phyloP scores from a whole-genome alignment of 371 early-diverging fungal genomes.

The Mucor plumbeus region DNA sequence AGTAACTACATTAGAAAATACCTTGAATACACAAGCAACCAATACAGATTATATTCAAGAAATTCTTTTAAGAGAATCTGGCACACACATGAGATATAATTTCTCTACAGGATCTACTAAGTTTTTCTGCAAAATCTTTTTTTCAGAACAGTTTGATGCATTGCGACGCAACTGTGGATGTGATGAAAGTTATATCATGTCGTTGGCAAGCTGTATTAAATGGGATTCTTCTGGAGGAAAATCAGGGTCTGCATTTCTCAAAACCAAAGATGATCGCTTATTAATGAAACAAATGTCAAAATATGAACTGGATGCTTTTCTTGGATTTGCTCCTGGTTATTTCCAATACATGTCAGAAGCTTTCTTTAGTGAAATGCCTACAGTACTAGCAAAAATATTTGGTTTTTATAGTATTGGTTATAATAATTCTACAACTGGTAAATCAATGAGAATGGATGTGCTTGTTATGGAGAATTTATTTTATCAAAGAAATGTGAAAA shows the following conservation, averaged over 20 bases:
- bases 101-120: slow-evolving; percentile 80
- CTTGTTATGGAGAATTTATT: slow-evolving; percentile 97
- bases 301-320: slow-evolving; percentile 89
- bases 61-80: slow-evolving; percentile 67
- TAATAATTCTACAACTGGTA: slow-evolving; percentile 83
- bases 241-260: slow-evolving; percentile 90
- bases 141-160: slow-evolving; percentile 94
- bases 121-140: slow-evolving; percentile 90
- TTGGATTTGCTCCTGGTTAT: slow-evolving; percentile 93
- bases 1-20: slow-evolving; percentile 16
- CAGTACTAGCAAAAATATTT: slow-evolving; percentile 92
- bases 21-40: background rate
- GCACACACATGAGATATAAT: slow-evolving; percentile 74
- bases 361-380: slow-evolving; percentile 85
- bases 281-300: slow-evolving; percentile 92
- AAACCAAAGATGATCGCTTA: slow-evolving; percentile 92
- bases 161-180: slow-evolving; percentile 87
- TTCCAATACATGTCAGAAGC: slow-evolving; percentile 92
- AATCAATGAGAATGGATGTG: slow-evolving; percentile 87
- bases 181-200: slow-evolving; percentile 83
- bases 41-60: slow-evolving; percentile 55
- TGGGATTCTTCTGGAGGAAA: slow-evolving; percentile 94
- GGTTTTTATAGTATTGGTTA: slow-evolving; percentile 92
- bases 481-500: slow-evolving; percentile 79
- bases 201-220: slow-evolving; percentile 83